Conservation (phyloP, 2,329 filamentous ascomycete species). For the Microsporum audouinii region DNA sequence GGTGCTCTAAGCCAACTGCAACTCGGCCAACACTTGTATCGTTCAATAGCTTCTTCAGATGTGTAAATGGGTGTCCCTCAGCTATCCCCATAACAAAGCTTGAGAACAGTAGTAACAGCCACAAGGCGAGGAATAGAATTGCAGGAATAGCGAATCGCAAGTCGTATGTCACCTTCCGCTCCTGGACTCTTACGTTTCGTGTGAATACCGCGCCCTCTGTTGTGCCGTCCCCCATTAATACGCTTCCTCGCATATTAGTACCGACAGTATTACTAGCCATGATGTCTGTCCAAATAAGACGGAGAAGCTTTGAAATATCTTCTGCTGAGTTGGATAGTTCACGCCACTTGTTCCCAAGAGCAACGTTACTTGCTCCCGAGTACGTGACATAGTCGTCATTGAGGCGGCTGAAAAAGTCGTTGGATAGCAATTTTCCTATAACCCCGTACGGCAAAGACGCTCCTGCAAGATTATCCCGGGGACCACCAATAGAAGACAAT, state of each 20-base stretch:
- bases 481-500: background rate
- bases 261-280: constrained; percentile 35
- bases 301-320: constrained; percentile 27
- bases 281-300: constrained; percentile 38
- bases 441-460: constrained; percentile 5
- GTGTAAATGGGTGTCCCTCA: background rate
- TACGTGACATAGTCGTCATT: constrained; percentile 21
- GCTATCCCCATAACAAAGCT: background rate
- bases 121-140: constrained; percentile 8
- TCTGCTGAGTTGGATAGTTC: constrained; percentile 20
- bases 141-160: constrained; percentile 23
- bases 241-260: constrained; percentile 17
- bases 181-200: background rate
- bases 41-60: constrained; percentile 4
- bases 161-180: constrained; percentile 21
- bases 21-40: constrained; percentile 1
- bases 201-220: background rate
- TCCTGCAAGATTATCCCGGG: constrained; percentile 23
- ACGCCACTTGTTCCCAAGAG: constrained; percentile 34
- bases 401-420: constrained; percentile 22
- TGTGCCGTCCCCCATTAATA: background rate
- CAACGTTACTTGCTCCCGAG: constrained; percentile 27
- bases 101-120: background rate
- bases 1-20: background rate
- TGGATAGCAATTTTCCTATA: background rate